These are phyloP conservation scores for Ziziphus jujuba DNA, from an alignment of 306 rosid genomes.

Conservation along the genomic window DNA sequence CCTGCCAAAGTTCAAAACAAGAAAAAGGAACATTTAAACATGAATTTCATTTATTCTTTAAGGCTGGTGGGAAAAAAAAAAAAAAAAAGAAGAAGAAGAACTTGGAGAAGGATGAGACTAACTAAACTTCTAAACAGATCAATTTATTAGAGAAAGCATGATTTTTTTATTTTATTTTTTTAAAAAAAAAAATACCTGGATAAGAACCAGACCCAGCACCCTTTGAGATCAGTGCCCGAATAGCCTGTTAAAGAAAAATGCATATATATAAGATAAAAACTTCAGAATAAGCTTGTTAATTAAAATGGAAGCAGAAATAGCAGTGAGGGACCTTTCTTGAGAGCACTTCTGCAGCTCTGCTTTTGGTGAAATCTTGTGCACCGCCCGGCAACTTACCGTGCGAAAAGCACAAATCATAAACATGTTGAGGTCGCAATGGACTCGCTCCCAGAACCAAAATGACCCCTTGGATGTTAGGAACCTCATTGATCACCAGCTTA, in stretches of 20 bases:
- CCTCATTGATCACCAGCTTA: constrained; percentile 48
- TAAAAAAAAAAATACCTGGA: constrained; percentile 45
- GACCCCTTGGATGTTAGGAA: constrained; percentile 39
- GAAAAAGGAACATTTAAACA: neutral
- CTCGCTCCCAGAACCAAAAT: constrained; percentile 75
- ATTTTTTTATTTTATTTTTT: no score
- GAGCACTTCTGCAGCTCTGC: constrained; percentile 67
- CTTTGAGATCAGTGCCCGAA: constrained; percentile 67
- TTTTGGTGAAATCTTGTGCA: constrained; percentile 53
- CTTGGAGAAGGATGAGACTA: neutral
- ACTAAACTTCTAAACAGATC: neutral
- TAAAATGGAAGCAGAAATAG: constrained; percentile 16
- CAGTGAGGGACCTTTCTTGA: constrained; percentile 60
- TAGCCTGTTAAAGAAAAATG: constrained; percentile 55
- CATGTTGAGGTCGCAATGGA: constrained; percentile 68
- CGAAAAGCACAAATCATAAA: constrained; percentile 59
- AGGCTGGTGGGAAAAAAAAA: neutral
- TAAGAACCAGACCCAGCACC: constrained; percentile 74
- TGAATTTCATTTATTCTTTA: neutral
- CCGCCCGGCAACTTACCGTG: constrained; percentile 24
- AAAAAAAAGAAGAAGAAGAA: no score
- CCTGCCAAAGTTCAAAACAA: constrained; percentile 40
- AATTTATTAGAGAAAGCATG: constrained; percentile 9
- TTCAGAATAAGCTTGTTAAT: constrained; percentile 13
- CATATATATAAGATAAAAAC: constrained; percentile 15